Evolutionary conservation across 2,329 filamentous ascomycete genomes (phyloP).

Genomic region (Xylaria sp.): DNA sequence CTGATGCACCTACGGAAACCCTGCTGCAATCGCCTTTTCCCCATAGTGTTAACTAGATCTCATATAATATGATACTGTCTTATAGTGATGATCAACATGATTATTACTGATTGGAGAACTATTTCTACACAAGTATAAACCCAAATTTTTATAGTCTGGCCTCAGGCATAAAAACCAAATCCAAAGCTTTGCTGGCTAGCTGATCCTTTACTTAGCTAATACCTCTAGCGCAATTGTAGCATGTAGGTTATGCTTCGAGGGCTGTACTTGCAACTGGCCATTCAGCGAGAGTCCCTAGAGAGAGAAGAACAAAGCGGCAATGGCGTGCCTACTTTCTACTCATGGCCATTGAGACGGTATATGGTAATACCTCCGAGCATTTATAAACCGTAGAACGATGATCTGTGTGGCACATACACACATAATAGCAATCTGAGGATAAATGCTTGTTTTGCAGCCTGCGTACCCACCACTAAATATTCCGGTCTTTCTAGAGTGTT

Average conservation of each 20-base stretch:
- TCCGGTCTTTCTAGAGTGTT: neutral
- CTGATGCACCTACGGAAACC: neutral
- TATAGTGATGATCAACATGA: neutral
- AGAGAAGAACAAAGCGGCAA: neutral
- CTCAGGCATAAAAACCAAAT: neutral
- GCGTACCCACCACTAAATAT: neutral
- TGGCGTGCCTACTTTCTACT: neutral
- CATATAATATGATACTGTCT: neutral
- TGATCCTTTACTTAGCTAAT: neutral
- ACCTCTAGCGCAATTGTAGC: neutral
- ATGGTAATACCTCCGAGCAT: neutral
- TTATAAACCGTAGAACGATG: neutral
- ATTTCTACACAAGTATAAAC: too few relatives aligned
- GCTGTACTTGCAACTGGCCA: neutral
- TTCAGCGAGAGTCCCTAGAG: neutral
- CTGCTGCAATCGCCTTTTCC: neutral
- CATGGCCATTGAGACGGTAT: neutral
- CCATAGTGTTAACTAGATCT: neutral
- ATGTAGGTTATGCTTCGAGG: neutral
- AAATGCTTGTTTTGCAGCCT: slow-evolving; percentile 3
- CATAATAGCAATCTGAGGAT: neutral
- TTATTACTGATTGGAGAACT: too few relatives aligned
- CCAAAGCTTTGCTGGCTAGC: neutral
- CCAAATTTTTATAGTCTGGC: neutral
- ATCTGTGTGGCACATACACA: neutral